phyloP scores from a whole-genome alignment of 2,329 filamentous ascomycete species.

The Fusarium acutatum region DNA sequence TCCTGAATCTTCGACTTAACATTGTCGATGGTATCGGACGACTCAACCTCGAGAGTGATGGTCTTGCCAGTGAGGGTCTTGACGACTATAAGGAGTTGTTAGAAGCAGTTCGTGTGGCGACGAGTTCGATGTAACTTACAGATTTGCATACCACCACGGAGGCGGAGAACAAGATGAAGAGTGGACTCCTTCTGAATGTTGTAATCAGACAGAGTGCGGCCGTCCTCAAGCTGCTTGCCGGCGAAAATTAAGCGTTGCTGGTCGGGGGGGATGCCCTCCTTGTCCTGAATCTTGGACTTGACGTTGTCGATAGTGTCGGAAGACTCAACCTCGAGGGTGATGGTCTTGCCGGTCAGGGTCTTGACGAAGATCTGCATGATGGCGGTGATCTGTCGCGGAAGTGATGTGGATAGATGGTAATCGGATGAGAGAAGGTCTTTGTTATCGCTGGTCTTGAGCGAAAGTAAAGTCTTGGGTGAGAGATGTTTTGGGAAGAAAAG shows the following conservation, averaged over 20 bases:
- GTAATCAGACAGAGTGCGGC: conserved; percentile 66
- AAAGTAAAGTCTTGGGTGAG: conserved; percentile 5
- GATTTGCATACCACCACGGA: conserved; percentile 72
- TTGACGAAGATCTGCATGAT: conserved; percentile 99
- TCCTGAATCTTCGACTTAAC: conserved; percentile 98
- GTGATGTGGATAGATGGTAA: conserved; percentile 34
- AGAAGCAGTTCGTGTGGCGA: conserved; percentile 3
- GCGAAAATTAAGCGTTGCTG: conserved; percentile 97
- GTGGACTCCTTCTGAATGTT: conserved; percentile 72
- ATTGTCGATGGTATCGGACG: conserved; percentile 91
- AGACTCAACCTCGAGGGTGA: conserved; percentile 76
- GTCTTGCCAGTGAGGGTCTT: conserved; percentile 94
- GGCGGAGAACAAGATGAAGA: conserved; percentile 78
- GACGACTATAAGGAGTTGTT: conserved; percentile 59
- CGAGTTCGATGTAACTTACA: conserved; percentile 54
- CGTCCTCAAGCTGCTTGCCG: conserved; percentile 96
- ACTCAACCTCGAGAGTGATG: conserved; percentile 90
- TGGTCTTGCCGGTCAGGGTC: conserved; percentile 81
- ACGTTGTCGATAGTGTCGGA: conserved; percentile 97
- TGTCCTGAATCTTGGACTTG: conserved; percentile 98
- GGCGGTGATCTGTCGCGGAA: conserved; percentile 46
- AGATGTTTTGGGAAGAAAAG: conserved; percentile 26
- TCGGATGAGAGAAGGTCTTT: conserved; percentile 1
- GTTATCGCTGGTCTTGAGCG: conserved; percentile 15
- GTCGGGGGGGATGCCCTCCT: conserved; percentile 96